phyloP scores from a whole-genome alignment of 202 grass and related monocot species.

The Panicum virgatum region DNA sequence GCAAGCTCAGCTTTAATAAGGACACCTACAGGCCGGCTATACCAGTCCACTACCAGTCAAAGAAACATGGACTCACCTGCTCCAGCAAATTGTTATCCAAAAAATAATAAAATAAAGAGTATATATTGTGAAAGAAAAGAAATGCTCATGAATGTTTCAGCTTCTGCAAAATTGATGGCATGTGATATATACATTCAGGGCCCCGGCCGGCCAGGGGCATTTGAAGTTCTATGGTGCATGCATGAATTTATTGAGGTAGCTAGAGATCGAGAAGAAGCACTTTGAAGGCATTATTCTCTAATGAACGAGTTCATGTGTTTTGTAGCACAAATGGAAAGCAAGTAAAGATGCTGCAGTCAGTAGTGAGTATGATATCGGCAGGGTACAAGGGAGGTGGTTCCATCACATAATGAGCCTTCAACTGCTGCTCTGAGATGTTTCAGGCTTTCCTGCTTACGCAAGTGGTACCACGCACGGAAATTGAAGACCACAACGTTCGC shows the following conservation, averaged over 20 bases:
- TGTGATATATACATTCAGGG: too few species aligned
- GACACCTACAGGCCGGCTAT: neutral
- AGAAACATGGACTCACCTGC: constrained; percentile 17
- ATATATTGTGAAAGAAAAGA: too few species aligned
- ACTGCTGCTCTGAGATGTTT: constrained; percentile 36
- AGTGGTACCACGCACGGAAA: constrained; percentile 6
- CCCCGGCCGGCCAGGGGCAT: too few species aligned
- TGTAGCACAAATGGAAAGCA: constrained; percentile 35
- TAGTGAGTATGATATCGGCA: neutral
- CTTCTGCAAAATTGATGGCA: constrained; percentile 15
- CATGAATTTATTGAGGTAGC: constrained; percentile 10
- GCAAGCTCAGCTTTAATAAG: constrained; percentile 50
- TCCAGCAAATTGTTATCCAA: constrained; percentile 13
- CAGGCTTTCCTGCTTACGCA: constrained; percentile 47
- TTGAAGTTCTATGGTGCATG: neutral
- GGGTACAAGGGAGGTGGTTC: constrained; percentile 24
- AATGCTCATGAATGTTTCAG: neutral
- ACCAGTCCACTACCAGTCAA: too few species aligned
- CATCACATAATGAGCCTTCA: constrained; percentile 52
- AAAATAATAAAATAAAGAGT: neutral
- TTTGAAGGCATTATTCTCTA: constrained; percentile 1
- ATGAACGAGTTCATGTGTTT: constrained; percentile 27
- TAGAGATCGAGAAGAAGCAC: neutral
- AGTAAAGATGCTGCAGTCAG: constrained; percentile 28
- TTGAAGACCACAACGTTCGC: constrained; percentile 41